These are phyloP conservation scores for Teratosphaeriaceae sp. DNA, from an alignment of 2,329 filamentous ascomycete genomes.

Conservation along the genomic window DNA sequence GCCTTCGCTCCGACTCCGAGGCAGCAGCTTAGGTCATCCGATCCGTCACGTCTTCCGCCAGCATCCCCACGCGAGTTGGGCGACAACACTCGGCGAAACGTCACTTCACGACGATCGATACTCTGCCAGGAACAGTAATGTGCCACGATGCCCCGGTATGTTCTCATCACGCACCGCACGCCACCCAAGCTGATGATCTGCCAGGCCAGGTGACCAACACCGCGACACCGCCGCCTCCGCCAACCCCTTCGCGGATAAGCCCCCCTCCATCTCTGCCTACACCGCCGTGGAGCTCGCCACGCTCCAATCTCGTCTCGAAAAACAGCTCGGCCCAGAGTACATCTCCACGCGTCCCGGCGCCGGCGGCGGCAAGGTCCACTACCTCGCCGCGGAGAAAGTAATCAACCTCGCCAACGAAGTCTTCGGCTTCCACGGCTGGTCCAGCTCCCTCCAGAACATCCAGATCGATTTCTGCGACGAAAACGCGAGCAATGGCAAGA, in stretches of 20 bases:
- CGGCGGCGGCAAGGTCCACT: slow-evolving; percentile 80
- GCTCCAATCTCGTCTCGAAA: slow-evolving; percentile 77
- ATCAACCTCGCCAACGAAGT: slow-evolving; percentile 93
- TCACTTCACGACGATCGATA: no score
- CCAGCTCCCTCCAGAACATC: slow-evolving; percentile 87
- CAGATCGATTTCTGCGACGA: slow-evolving; percentile 96
- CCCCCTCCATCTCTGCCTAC: slow-evolving; percentile 66
- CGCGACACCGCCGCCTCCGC: slow-evolving; percentile 34
- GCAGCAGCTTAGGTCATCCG: neutral
- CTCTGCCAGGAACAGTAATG: slow-evolving; percentile 7
- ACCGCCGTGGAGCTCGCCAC: slow-evolving; percentile 88
- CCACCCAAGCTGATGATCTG: slow-evolving; percentile 2
- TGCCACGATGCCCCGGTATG: slow-evolving; percentile 26
- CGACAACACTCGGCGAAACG: no score
- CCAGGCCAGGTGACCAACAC: slow-evolving; percentile 32
- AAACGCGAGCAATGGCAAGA: slow-evolving; percentile 65
- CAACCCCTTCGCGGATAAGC: slow-evolving; percentile 77
- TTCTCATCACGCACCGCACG: slow-evolving; percentile 5
- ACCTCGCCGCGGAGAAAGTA: slow-evolving; percentile 92
- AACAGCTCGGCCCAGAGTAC: slow-evolving; percentile 92
- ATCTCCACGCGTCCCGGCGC: slow-evolving; percentile 81
- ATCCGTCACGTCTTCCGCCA: neutral
- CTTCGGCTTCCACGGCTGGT: slow-evolving; percentile 98
- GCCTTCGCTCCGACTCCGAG: neutral
- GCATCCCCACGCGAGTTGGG: neutral